Evolutionary conservation across 1,139 yeast genomes (phyloP).

Genomic region (Blastobotrys proliferans): DNA sequence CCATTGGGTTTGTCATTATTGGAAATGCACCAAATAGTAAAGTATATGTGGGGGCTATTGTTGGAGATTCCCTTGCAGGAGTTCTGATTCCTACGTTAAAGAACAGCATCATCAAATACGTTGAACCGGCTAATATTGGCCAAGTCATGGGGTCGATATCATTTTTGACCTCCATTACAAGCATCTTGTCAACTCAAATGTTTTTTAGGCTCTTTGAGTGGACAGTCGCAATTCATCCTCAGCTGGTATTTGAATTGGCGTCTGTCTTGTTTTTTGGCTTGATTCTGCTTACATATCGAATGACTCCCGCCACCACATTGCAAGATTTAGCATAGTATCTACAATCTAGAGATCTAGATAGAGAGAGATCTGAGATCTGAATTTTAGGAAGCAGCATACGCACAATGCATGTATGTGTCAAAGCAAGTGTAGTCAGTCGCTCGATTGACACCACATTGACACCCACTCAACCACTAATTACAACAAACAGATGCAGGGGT

Average conservation of each 20-base stretch:
- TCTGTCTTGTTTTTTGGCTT: slow-evolving; percentile 19
- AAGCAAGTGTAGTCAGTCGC: too few relatives aligned
- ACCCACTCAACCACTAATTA: too few relatives aligned
- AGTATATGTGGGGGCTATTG: slow-evolving; percentile 30
- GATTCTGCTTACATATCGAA: neutral
- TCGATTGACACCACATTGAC: too few relatives aligned
- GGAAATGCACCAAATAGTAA: slow-evolving; percentile 34
- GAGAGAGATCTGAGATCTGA: too few relatives aligned
- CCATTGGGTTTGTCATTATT: slow-evolving; percentile 42
- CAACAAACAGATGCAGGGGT: too few relatives aligned
- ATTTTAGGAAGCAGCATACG: too few relatives aligned
- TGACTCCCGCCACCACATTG: slow-evolving; percentile 3
- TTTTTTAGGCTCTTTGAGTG: slow-evolving; percentile 29
- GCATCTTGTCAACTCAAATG: slow-evolving; percentile 29
- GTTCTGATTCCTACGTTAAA: slow-evolving; percentile 47
- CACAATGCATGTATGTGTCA: too few relatives aligned
- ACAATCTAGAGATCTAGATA: too few relatives aligned
- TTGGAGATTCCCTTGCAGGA: slow-evolving; percentile 49
- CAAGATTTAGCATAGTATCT: neutral
- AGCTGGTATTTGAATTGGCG: slow-evolving; percentile 28
- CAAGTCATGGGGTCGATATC: slow-evolving; percentile 34
- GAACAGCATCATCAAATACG: slow-evolving; percentile 49
- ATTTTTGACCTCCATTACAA: slow-evolving; percentile 27
- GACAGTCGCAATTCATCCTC: slow-evolving; percentile 31
- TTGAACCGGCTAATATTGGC: slow-evolving; percentile 33